Evolutionary conservation across 257 asterid species (phyloP).

Genomic region (Cordia subcordata): DNA sequence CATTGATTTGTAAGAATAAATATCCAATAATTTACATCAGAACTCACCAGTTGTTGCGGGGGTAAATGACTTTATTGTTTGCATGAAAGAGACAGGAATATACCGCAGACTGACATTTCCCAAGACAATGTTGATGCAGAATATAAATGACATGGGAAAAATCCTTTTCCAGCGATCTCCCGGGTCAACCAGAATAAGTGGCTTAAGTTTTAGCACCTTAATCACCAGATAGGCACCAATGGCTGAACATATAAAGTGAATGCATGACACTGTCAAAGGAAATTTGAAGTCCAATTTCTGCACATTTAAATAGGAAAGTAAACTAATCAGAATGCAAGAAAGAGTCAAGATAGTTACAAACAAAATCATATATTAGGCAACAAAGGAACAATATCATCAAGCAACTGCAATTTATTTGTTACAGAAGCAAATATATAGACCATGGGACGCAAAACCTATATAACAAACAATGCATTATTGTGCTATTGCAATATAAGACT

Average conservation of each 20-base stretch:
- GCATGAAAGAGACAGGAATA: conserved; percentile 84
- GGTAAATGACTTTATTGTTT: conserved; percentile 78
- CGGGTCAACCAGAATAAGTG: conserved; percentile 58
- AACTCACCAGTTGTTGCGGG: conserved; percentile 78
- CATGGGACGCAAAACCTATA: too few relatives aligned
- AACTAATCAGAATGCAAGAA: conserved; percentile 3
- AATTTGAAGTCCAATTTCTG: conserved; percentile 69
- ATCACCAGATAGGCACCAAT: conserved; percentile 63
- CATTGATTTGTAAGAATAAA: not conserved
- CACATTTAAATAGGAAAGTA: not conserved
- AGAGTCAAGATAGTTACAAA: not conserved
- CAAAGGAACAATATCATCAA: too few relatives aligned
- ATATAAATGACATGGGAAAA: conserved; percentile 76
- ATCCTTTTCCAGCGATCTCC: conserved; percentile 79
- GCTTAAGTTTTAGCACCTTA: conserved; percentile 63
- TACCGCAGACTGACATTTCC: conserved; percentile 78
- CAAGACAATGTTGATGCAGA: conserved; percentile 72
- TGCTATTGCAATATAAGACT: too few relatives aligned
- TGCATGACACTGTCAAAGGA: conserved; percentile 60
- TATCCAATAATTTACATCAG: not conserved
- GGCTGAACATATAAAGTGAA: conserved; percentile 61
- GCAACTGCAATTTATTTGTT: too few relatives aligned
- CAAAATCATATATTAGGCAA: not conserved
- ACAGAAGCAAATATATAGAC: too few relatives aligned
- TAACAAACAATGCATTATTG: too few relatives aligned